Evolutionary conservation across 2,329 filamentous ascomycete species (phyloP).

Genomic region (Phaeosphaeria sp.): DNA sequence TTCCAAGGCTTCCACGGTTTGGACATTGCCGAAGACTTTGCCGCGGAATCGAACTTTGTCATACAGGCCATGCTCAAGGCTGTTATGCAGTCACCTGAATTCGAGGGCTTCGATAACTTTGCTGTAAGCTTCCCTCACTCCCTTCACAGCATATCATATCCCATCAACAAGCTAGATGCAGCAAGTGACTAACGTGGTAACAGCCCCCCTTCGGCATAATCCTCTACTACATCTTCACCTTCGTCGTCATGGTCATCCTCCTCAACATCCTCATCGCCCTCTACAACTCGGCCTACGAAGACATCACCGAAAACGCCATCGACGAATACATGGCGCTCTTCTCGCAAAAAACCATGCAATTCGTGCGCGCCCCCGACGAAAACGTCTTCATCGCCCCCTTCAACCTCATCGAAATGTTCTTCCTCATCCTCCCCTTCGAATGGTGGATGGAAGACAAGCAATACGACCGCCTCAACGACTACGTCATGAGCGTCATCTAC

Average conservation of each 20-base stretch:
- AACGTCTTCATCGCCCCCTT: slow-evolving; percentile 98
- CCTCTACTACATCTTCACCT: slow-evolving; percentile 97
- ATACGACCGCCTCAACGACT: slow-evolving; percentile 86
- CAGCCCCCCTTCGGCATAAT: slow-evolving; percentile 87
- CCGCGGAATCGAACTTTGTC: slow-evolving; percentile 74
- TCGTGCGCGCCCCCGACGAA: slow-evolving; percentile 94
- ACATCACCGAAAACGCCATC: slow-evolving; percentile 89
- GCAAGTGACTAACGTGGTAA: background rate
- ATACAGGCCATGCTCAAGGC: slow-evolving; percentile 85
- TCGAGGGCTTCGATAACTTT: slow-evolving; percentile 86
- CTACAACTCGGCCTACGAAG: slow-evolving; percentile 95
- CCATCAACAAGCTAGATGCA: no score
- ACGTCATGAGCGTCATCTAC: slow-evolving; percentile 86
- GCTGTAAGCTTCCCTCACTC: slow-evolving; percentile 51
- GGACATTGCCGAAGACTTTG: slow-evolving; percentile 76
- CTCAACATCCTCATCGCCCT: slow-evolving; percentile 97
- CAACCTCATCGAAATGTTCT: slow-evolving; percentile 88
- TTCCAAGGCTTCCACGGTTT: slow-evolving; percentile 93
- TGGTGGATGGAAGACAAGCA: slow-evolving; percentile 85
- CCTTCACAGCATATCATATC: no score
- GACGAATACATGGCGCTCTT: slow-evolving; percentile 97
- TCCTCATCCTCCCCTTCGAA: slow-evolving; percentile 81
- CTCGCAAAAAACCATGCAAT: slow-evolving; percentile 93
- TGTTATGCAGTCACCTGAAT: slow-evolving; percentile 91
- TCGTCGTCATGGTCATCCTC: slow-evolving; percentile 93